Conservation (phyloP, 176 grass and related monocot species). For the Tillandsia fasciculata region DNA sequence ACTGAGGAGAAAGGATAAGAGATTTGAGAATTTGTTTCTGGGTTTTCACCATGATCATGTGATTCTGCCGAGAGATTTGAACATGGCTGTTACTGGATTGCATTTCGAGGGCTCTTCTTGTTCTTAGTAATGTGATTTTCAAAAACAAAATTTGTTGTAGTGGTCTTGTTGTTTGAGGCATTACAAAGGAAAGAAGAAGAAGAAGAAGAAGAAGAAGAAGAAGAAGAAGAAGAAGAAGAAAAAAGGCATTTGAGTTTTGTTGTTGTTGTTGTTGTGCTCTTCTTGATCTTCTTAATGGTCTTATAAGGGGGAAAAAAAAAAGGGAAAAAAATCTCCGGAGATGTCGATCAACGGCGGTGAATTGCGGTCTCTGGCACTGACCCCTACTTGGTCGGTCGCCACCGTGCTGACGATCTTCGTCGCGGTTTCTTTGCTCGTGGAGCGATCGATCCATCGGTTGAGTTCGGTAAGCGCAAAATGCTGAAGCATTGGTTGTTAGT, state of each 20-base stretch:
- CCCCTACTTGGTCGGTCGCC: conserved; percentile 96
- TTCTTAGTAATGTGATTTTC: too few species aligned
- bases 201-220: conserved; percentile 5
- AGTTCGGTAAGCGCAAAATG: conserved; percentile 54
- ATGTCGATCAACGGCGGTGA: conserved; percentile 45
- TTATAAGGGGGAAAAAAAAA: neutral
- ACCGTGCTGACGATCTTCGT: conserved; percentile 84
- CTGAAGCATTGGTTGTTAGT: neutral
- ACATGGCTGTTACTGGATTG: neutral
- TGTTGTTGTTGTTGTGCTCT: neutral
- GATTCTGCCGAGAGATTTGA: neutral
- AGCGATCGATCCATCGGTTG: conserved; percentile 86
- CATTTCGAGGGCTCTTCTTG: too few species aligned
- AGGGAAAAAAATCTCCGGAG: neutral
- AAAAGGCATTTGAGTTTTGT: neutral
- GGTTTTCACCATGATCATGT: neutral
- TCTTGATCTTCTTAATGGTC: conserved; percentile 7
- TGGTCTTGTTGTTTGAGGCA: too few species aligned
- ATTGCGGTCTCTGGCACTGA: conserved; percentile 71
- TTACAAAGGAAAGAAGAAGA: neutral
- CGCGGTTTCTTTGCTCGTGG: conserved; percentile 70
- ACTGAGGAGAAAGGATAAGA: neutral
- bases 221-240: conserved; percentile 5
- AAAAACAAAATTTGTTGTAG: too few species aligned
- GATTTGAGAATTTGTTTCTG: neutral